Base-by-base conservation (phyloP, 768 basidiomycete species). In the Boletellus ananas region DNA sequence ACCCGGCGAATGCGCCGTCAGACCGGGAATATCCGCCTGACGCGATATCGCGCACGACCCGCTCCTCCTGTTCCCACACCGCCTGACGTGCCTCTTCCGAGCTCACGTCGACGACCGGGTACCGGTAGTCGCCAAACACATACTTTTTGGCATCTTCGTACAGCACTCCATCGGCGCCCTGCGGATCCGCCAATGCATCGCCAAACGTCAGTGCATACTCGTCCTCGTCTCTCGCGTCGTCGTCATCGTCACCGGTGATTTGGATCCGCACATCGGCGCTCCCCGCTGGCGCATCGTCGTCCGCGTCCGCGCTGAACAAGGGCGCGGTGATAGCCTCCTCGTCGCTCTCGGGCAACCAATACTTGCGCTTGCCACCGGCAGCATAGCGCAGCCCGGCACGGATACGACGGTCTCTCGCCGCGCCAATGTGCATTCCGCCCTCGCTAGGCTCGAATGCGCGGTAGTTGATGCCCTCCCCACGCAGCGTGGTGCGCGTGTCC, bases 381-480 rank as follows among this genome's bases (percentile, higher is more conserved):
- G 84, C 83, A 62, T 99, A 99, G 20, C 96, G 79, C 34, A 99
- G 73, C 1, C 96, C 96, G 0, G 96, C 96, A 37, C 85, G 77
- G 49, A 98, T 95, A 3, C 96, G 78, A 34, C 85, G 76, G 45
- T 92, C 92, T 31, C 94, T 76, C 0, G 90, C 94, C 2, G 77
- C 77, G 34, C 95, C 96, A 53, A 92, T 83, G 61, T 99, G 95
- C 67, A 98, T 85, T 52, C 80, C 81, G 2, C 94, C 94, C 63
- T 96, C 94, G 35, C 88, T 90, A 3, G 96, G 95, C 63, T 99
- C 96, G 64, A 95, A 99, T 48, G 90, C 89, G 42, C 93, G 85
- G 69, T 99, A 99, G 50, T 91, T 90, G 79, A 97, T 93, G 4
- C 94, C 91, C 58, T 87, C 79, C 11, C 95, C 95, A 23, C 80